Percentiles rank a stretch among this genome's conserved stretches.
Evolutionary conservation across 2,329 filamentous ascomycete genomes (phyloP).

Genomic region (Alternaria gaisen): DNA sequence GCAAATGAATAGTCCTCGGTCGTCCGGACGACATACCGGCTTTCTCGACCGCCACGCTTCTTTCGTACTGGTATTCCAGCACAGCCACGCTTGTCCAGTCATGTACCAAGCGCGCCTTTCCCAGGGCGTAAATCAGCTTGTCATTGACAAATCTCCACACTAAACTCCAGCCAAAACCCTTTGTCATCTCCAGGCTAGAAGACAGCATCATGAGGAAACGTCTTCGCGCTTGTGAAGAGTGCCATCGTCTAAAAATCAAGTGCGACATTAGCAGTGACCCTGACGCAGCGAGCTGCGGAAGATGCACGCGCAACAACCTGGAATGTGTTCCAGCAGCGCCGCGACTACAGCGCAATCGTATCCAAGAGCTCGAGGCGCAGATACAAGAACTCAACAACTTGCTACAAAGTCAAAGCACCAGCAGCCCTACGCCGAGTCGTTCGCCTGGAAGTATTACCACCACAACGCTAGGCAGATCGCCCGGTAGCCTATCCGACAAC

Average conservation of each 20-base stretch:
- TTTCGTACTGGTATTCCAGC: neutral
- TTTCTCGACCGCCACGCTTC: neutral
- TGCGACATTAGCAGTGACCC: conserved; percentile 33
- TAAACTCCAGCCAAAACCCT: neutral
- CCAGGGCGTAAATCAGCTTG: conserved; percentile 5
- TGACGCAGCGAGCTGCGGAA: conserved; percentile 28
- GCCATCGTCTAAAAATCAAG: conserved; percentile 43
- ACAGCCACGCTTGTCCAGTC: neutral
- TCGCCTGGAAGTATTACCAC: conserved; percentile 22
- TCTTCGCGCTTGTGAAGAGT: conserved; percentile 39
- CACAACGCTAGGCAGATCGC: conserved; percentile 9
- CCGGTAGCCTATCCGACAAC: conserved; percentile 21
- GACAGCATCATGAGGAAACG: conserved; percentile 31
- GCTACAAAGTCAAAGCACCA: conserved; percentile 21
- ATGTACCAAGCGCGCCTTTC: conserved; percentile 8
- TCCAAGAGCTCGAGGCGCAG: conserved; percentile 38
- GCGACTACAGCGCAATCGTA: conserved; percentile 39
- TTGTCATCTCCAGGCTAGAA: neutral
- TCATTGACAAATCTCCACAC: conserved; percentile 7
- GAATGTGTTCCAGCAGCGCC: conserved; percentile 36
- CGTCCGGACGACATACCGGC: neutral
- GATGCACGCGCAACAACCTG: conserved; percentile 35
- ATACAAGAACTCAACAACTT: conserved; percentile 31
- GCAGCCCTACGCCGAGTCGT: conserved; percentile 25
- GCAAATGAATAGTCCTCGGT: neutral